Base-by-base conservation (phyloP, 2,329 filamentous ascomycete species). In the Fusarium drepaniforme region DNA sequence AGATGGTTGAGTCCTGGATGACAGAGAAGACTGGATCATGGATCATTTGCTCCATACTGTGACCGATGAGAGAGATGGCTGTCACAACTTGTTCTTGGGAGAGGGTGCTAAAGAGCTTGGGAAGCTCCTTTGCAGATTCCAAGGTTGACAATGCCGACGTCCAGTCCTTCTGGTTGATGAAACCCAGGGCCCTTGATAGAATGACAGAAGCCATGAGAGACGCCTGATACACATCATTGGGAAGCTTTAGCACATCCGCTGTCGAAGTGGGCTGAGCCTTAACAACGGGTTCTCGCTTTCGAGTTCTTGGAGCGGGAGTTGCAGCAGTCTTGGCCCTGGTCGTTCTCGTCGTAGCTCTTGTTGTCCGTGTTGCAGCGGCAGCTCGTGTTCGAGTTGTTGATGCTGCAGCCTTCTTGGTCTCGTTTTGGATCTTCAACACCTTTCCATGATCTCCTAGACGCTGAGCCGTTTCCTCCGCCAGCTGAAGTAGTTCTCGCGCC, bases 1-100 rank as follows among this genome's bases (percentile, higher is more conserved):
- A 97, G 30, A 98, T 92, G 0, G 95, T 98, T 1, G 97, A 98
- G 78, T 99, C 97, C 56, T 96, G 94, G 18, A 98, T 89, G 12
- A 96, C 93, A 21, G 94, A 97, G 82, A 96, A 97, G 5, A 97
- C 93, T 4, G 96, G 92, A 82, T 98, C 94, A 6, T 90, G 89
- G 15, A 92, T 89, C 86, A 98, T 94, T 78, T 93, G 89, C 57
- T 93, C 90, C 77, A 93, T 87, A 72, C 92, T 93, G 81, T 93
- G 89, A 18, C 90, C 88, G 70, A 95, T 86, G 51, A 93, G 88
- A 56, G 93, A 90, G 64, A 91, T 91, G 23, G 93, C 94, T 67
- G 90, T 90, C 13, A 90, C 87, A 65, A 94, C 87, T 44, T 91
- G 89, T 67, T 90, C 86, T 76, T 89, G 80, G 67, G 84, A 78